Evolutionary conservation across 495 filamentous ascomycete species (phyloP).

Genomic region (Aspergillus nanangensis): DNA sequence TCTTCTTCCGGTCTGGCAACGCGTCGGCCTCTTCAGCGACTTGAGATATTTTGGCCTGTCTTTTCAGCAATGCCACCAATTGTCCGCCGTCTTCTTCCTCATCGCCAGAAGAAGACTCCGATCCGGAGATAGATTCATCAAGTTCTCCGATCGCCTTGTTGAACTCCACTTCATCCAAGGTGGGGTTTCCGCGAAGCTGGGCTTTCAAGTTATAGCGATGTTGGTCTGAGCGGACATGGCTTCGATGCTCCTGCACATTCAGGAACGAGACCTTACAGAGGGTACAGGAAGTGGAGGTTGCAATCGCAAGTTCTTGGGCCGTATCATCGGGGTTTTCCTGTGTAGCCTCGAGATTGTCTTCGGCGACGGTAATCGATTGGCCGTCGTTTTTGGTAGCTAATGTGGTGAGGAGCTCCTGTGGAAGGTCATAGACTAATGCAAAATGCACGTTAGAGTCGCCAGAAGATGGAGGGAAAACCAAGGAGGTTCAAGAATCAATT

Average conservation of each 20-base stretch:
- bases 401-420: conserved; percentile 67
- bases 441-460: background rate
- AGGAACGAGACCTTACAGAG: conserved; percentile 70
- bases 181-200: conserved; percentile 63
- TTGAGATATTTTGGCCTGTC: conserved; percentile 68
- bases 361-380: conserved; percentile 24
- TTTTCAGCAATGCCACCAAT: conserved; percentile 71
- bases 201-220: conserved; percentile 94
- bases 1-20: conserved; percentile 44
- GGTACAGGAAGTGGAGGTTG: conserved; percentile 71
- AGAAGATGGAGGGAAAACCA: background rate
- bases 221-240: conserved; percentile 85
- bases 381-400: conserved; percentile 53
- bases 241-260: conserved; percentile 74
- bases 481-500: conserved; percentile 4
- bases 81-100: conserved; percentile 50
- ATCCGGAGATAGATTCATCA: conserved; percentile 90
- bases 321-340: conserved; percentile 21
- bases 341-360: conserved; percentile 13
- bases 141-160: conserved; percentile 76
- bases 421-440: conserved; percentile 76
- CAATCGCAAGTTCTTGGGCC: conserved; percentile 38
- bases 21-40: conserved; percentile 49
- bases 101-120: conserved; percentile 53
- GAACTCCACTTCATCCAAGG: conserved; percentile 75